Base-by-base conservation (phyloP, 805 yeast species). In the Yamadazyma philogaea region DNA sequence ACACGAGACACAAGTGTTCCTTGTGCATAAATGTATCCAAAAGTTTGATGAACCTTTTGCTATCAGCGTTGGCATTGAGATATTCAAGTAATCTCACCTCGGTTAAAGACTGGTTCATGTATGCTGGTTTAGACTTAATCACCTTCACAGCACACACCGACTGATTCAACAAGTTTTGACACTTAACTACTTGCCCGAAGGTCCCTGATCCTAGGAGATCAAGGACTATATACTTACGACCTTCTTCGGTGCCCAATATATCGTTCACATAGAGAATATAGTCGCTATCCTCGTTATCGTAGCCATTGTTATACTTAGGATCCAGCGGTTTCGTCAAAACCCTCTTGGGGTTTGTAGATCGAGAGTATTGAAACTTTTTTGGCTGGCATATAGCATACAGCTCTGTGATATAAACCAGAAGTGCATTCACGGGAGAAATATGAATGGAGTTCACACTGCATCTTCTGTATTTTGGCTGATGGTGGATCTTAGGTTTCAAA, bases 131-230 rank as follows among this genome's bases (percentile, higher is more conserved):
- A 27, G 96, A 84, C 60, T 91, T 93, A 45, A 93, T 87, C 34
- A 93, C 95, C 64, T 93, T 93, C 28, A 93, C 95, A 1, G 99
- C 99, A 19, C 90, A 87, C 16, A 91, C 78, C 48, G 87, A 91
- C 57, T 88, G 93, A 35, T 89, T 86, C 30, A 75, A 60, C 56
- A 84, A 68, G 53, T 81, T 78, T 60, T 87, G 96, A 64, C 97
- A 91, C 65, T 91, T 93, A 32, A 90, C 95, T 36, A 93, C 99
- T 66, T 93, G 98, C 7, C 99, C 99, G 72, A 93, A 93, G 1
- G 99, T 90, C 2, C 99, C 99, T 48, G 90, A 91, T 0, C 99
- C 99, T 32, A 93, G 65, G 12, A 93, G 74, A 61, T 91, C 98
- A 44, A 93, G 68, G 4, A 93, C 96, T 55, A 93, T 73, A 59